phyloP scores from a whole-genome alignment of 371 early-diverging fungal genomes.

The Actinomortierella wolfii region DNA sequence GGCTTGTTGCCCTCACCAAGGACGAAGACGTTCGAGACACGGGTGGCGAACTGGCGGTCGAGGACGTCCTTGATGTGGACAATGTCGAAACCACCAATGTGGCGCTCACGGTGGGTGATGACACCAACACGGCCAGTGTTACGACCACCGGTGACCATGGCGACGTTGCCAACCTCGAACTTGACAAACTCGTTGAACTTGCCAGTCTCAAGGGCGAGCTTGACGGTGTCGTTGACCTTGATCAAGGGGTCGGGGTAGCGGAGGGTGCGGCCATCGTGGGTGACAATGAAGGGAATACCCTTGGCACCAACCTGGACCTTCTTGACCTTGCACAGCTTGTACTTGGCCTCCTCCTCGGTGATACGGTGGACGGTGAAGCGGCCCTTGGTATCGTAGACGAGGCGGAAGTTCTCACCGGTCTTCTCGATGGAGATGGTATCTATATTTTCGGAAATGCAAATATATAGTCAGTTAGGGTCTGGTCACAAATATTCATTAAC shows the following conservation, averaged over 20 bases:
- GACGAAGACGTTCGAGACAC: constrained; percentile 90
- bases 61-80: constrained; percentile 91
- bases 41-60: constrained; percentile 89
- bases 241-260: constrained; percentile 99
- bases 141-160: constrained; percentile 98
- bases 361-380: constrained; percentile 99
- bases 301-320: constrained; percentile 92
- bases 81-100: constrained; percentile 97
- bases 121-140: constrained; percentile 99
- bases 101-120: constrained; percentile 97
- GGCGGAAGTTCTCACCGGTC: constrained; percentile 99
- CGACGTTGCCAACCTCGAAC: constrained; percentile 97
- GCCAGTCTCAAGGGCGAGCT: constrained; percentile 92
- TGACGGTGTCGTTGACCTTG: constrained; percentile 99
- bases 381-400: constrained; percentile 99
- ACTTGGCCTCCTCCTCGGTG: constrained; percentile 98
- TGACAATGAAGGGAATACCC: constrained; percentile 96
- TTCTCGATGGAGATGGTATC: constrained; percentile 99
- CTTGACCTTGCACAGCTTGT: constrained; percentile 99
- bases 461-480: neutral
- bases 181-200: constrained; percentile 95
- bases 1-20: constrained; percentile 83
- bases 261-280: constrained; percentile 99
- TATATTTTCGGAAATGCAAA: no score
- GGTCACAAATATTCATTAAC: no score